Conservation (phyloP, 2,329 filamentous ascomycete genomes). For the Botrytis squamosa region DNA sequence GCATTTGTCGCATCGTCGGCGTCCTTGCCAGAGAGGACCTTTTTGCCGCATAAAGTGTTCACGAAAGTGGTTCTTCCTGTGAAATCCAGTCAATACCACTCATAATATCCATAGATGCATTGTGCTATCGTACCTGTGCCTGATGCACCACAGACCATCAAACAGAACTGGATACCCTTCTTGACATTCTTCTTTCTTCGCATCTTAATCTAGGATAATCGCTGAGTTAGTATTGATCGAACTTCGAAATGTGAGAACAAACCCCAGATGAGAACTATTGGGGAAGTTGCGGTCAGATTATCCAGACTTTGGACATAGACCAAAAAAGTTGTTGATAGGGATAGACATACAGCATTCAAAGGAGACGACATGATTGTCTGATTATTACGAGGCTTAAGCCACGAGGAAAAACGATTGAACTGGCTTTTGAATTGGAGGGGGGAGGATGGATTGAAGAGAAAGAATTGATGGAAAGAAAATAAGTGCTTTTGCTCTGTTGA, state of each 20-base stretch:
- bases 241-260: slow-evolving; percentile 30
- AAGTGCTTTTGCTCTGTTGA: slow-evolving; percentile 5
- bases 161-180: slow-evolving; percentile 92
- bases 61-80: slow-evolving; percentile 96
- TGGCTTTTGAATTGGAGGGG: background rate
- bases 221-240: slow-evolving; percentile 31
- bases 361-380: slow-evolving; percentile 50
- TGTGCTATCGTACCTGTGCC: slow-evolving; percentile 73
- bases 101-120: background rate
- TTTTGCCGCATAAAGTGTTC: slow-evolving; percentile 97
- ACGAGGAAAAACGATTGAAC: slow-evolving; percentile 9
- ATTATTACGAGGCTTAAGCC: slow-evolving; percentile 20
- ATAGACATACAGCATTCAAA: slow-evolving; percentile 51
- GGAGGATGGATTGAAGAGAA: background rate
- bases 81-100: slow-evolving; percentile 28
- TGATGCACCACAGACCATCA: slow-evolving; percentile 99
- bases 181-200: slow-evolving; percentile 99
- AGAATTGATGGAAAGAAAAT: slow-evolving; percentile 16
- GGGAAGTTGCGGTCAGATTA: slow-evolving; percentile 35
- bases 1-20: slow-evolving; percentile 85
- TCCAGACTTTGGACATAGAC: slow-evolving; percentile 34
- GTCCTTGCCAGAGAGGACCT: slow-evolving; percentile 87
- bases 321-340: slow-evolving; percentile 22
- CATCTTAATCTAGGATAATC: slow-evolving; percentile 74
- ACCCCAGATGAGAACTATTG: slow-evolving; percentile 34